Evolutionary conservation across 83 land plant genomes (phyloP).

Genomic region (Larix sibirica): DNA sequence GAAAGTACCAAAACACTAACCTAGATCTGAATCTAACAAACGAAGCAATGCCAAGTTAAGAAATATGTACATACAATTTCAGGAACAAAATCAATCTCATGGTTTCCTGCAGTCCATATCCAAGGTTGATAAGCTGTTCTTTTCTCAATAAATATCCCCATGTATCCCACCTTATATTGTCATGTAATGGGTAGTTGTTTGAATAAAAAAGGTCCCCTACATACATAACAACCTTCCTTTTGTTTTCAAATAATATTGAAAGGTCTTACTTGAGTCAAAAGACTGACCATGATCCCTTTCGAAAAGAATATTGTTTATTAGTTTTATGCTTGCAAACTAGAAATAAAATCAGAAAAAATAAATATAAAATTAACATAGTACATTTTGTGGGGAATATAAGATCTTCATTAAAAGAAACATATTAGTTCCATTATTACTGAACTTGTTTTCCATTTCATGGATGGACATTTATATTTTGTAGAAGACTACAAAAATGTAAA

Average conservation of each 20-base stretch:
- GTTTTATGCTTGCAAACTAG: too few species aligned
- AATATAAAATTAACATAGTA: too few species aligned
- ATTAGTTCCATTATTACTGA: too few species aligned
- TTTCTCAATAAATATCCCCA: slow-evolving; percentile 54
- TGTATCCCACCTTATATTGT: slow-evolving; percentile 51
- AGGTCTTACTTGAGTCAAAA: slow-evolving; percentile 47
- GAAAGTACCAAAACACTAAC: too few species aligned
- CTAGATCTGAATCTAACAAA: not conserved
- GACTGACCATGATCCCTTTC: slow-evolving; percentile 69
- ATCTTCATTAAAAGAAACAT: too few species aligned
- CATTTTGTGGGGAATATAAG: too few species aligned
- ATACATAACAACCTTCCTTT: slow-evolving; percentile 47
- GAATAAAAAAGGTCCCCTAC: slow-evolving; percentile 63
- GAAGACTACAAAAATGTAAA: too few species aligned
- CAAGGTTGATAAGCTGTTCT: slow-evolving; percentile 55
- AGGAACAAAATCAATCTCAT: slow-evolving; percentile 55
- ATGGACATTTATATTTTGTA: too few species aligned
- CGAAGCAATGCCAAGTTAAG: not conserved
- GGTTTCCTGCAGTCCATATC: slow-evolving; percentile 65
- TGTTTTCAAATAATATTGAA: slow-evolving; percentile 43
- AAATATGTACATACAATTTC: slow-evolving; percentile 29
- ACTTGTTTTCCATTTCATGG: too few species aligned
- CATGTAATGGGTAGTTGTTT: slow-evolving; percentile 42
- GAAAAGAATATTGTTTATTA: not conserved
- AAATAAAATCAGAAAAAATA: too few species aligned